Conservation (phyloP, 495 filamentous ascomycete genomes). For the Mycothermus thermophilus region DNA sequence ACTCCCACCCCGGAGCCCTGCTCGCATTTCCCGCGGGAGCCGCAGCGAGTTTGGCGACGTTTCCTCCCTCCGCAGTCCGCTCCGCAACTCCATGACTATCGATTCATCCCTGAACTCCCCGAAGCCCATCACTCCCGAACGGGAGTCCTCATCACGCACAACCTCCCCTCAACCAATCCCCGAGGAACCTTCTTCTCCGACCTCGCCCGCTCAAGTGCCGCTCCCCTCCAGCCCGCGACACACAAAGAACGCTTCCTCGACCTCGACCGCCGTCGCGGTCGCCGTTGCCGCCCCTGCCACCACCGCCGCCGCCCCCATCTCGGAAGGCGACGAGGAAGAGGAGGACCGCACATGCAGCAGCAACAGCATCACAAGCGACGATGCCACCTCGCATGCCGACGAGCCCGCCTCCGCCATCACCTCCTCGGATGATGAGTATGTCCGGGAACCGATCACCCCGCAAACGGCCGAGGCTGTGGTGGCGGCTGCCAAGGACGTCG, state of each 20-base stretch:
- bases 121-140: constrained; percentile 4
- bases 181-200: background rate
- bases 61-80: constrained; percentile 17
- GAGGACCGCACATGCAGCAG: constrained; percentile 1
- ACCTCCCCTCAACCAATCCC: constrained; percentile 2
- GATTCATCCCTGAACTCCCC: constrained; percentile 4
- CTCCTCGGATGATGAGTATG: constrained; percentile 19
- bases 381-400: constrained; percentile 9
- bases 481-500: background rate
- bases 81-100: constrained; percentile 20
- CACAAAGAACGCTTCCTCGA: constrained; percentile 19
- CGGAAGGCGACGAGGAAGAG: background rate
- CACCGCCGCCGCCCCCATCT: background rate
- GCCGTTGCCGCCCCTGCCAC: background rate
- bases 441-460: constrained; percentile 20
- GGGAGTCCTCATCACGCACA: constrained; percentile 8
- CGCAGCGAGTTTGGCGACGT: constrained; percentile 23
- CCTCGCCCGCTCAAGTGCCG: background rate
- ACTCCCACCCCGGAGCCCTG: constrained; percentile 48
- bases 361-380: background rate
- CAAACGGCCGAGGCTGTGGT: constrained; percentile 9
- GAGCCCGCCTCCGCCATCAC: constrained; percentile 14
- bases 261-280: constrained; percentile 16
- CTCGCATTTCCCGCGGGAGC: constrained; percentile 28
- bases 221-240: constrained; percentile 10